phyloP scores from a whole-genome alignment of 148 eudicot genomes.

The Diospyros lotus region DNA sequence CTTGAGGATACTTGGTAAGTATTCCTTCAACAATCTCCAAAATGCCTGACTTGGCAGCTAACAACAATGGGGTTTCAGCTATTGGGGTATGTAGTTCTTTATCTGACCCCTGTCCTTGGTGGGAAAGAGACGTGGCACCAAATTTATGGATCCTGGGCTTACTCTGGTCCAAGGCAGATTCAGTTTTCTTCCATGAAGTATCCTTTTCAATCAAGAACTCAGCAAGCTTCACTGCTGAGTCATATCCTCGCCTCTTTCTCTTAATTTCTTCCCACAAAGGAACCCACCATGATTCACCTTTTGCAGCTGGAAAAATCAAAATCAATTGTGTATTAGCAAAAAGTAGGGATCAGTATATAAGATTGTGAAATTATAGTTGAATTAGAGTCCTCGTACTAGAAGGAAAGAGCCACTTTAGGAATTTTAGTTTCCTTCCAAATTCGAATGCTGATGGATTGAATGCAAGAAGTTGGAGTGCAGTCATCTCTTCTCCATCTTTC shows the following conservation, averaged over 20 bases:
- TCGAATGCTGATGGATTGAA: conserved; percentile 1
- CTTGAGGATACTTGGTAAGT: background rate
- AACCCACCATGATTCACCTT: background rate
- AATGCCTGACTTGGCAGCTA: background rate
- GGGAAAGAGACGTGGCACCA: background rate
- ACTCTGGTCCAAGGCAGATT: background rate
- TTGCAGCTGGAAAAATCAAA: background rate
- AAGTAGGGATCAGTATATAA: background rate
- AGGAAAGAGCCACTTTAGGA: background rate
- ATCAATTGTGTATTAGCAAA: background rate
- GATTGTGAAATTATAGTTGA: background rate
- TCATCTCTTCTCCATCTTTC: conserved; percentile 11
- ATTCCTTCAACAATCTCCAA: conserved; percentile 6
- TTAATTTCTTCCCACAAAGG: conserved; percentile 3
- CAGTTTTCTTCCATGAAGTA: conserved; percentile 7
- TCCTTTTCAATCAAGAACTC: conserved; percentile 6
- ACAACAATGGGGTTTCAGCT: background rate
- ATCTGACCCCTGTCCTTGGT: background rate
- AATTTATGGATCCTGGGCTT: conserved; percentile 3
- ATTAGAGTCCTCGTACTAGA: conserved; percentile 1
- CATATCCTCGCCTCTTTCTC: background rate
- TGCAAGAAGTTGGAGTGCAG: conserved; percentile 21
- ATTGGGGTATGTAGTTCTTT: background rate
- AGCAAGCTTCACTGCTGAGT: background rate
- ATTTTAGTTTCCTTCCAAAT: background rate